Conservation (phyloP, 305 asterid genomes). For the Rubia occidens region DNA sequence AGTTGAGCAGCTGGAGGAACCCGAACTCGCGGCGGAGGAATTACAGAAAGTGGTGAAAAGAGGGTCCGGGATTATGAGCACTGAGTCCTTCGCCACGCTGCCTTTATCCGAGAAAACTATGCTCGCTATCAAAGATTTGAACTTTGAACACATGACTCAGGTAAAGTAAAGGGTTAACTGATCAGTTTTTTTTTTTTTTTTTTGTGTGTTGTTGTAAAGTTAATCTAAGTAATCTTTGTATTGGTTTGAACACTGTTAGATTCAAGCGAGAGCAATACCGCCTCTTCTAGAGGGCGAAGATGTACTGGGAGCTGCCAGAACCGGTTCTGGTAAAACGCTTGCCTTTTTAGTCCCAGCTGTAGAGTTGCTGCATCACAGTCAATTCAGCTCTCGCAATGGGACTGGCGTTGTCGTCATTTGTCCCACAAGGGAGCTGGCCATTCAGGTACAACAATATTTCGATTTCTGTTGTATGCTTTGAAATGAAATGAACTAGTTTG, state of each 20-base stretch:
- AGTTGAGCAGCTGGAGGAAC: background rate
- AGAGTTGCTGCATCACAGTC: constrained; percentile 50
- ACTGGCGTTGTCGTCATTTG: constrained; percentile 84
- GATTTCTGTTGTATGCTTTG: background rate
- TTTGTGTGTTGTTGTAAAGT: background rate
- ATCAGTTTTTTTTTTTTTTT: background rate
- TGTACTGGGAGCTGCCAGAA: constrained; percentile 97
- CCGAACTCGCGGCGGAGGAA: constrained; percentile 8
- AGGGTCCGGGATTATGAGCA: constrained; percentile 77
- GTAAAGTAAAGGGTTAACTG: constrained; percentile 22
- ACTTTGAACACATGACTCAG: constrained; percentile 81
- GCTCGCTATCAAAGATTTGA: constrained; percentile 64
- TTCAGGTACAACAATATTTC: constrained; percentile 40
- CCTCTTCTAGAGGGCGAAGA: constrained; percentile 76
- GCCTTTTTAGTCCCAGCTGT: constrained; percentile 84
- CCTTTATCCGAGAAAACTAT: constrained; percentile 52
- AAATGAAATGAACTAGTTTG: background rate
- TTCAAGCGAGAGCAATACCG: constrained; percentile 81
- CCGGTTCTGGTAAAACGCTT: constrained; percentile 96
- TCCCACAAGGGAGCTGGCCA: constrained; percentile 94
- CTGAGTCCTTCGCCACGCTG: constrained; percentile 44
- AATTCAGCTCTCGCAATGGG: constrained; percentile 71
- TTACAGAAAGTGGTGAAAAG: constrained; percentile 31
- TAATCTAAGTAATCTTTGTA: background rate
- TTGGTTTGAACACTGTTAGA: constrained; percentile 33